Percentiles rank a stretch among this genome's conserved stretches.
Conservation (phyloP, 129 eudicot genomes). For the Oenanthe sinensis region DNA sequence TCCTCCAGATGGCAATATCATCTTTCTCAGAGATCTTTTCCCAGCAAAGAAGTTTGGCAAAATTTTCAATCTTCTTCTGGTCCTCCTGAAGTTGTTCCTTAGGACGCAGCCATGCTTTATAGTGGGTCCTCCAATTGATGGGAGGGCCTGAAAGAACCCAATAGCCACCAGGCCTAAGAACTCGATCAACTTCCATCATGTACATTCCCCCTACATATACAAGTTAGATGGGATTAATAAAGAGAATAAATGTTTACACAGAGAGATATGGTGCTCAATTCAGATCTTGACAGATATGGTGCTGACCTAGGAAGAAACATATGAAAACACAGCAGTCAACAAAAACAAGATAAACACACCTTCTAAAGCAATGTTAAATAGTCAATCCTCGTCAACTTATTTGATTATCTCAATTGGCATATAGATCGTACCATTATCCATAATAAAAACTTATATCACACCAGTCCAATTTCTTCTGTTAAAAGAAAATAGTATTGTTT, state of each 20-base stretch:
- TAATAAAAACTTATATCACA: not conserved
- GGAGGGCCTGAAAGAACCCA: conserved; percentile 61
- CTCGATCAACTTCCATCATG: conserved; percentile 58
- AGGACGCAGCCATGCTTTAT: conserved; percentile 43
- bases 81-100: conserved; percentile 42
- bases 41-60: conserved; percentile 51
- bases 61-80: conserved; percentile 42
- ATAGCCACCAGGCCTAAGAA: conserved; percentile 45
- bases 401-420: not conserved
- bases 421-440: not conserved
- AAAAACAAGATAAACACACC: not conserved
- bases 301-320: not conserved
- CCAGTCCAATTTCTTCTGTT: not conserved
- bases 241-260: not conserved
- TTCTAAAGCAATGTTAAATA: not conserved
- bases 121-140: conserved; percentile 38
- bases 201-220: conserved; percentile 33
- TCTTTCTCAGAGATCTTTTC: conserved; percentile 44
- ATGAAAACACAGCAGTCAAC: not conserved
- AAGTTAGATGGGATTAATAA: not conserved
- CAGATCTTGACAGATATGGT: not conserved
- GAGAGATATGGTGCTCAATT: not conserved
- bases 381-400: not conserved
- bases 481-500: not conserved
- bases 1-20: conserved; percentile 45